Percentiles rank a stretch among this genome's conserved stretches.
These are phyloP conservation scores for Pleurotus cornucopiae DNA, from an alignment of 768 basidiomycete species.

Conservation along the genomic window DNA sequence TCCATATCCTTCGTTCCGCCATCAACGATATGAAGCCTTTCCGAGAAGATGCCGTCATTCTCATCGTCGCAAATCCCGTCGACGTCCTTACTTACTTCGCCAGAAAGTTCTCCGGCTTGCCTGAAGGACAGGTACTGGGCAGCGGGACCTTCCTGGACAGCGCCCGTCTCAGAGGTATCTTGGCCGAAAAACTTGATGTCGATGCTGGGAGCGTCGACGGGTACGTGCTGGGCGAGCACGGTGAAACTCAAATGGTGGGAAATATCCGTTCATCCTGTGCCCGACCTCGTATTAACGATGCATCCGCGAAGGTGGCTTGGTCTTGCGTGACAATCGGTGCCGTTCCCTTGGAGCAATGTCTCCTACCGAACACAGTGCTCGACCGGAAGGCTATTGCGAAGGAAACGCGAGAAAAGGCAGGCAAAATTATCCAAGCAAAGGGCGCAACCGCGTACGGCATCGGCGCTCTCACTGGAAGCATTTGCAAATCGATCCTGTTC, in stretches of 20 bases:
- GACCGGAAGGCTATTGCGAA: constrained; percentile 2
- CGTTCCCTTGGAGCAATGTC: constrained; percentile 5
- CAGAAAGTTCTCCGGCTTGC: constrained; percentile 9
- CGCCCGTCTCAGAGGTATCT: constrained; percentile 8
- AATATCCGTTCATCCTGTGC: neutral
- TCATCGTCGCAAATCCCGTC: constrained; percentile 13
- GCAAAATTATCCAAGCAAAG: constrained; percentile 12
- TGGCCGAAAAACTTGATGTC: constrained; percentile 12
- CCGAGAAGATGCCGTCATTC: constrained; percentile 10
- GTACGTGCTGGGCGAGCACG: constrained; percentile 13
- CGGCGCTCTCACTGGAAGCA: constrained; percentile 10
- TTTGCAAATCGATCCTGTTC: constrained; percentile 15
- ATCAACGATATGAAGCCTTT: constrained; percentile 12
- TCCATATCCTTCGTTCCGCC: constrained; percentile 8
- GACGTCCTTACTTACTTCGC: constrained; percentile 14
- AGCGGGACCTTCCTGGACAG: constrained; percentile 14
- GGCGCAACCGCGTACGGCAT: constrained; percentile 14
- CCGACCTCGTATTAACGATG: neutral
- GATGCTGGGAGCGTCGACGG: constrained; percentile 5
- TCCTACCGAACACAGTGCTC: constrained; percentile 8
- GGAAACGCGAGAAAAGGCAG: constrained; percentile 8
- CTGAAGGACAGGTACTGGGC: constrained; percentile 10
- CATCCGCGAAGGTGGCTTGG: constrained; percentile 11
- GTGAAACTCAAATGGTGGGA: constrained; percentile 13
- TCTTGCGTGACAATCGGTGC: constrained; percentile 11